Evolutionary conservation across 2,329 filamentous ascomycete genomes (phyloP), one percentile per base, ranked within the genome.

Genomic region (Dothideomycetes sp.): DNA sequence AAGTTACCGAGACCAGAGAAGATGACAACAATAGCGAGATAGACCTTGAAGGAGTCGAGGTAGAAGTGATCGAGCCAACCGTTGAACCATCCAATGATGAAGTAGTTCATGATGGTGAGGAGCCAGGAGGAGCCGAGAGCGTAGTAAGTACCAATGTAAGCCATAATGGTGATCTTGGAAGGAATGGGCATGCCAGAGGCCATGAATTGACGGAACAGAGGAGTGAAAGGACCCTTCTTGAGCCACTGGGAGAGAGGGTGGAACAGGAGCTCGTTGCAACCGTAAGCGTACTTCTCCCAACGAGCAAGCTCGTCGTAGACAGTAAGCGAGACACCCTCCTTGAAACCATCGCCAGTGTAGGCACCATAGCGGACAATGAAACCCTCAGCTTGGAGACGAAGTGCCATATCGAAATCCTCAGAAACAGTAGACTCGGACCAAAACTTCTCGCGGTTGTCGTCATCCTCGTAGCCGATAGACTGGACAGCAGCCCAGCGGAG

Each of bases 261-360:
- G 66, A 91, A 89, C 42, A 89, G 69, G 42, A 89, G 68, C 63
- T 88, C 84, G 57, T 83, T 84, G 62, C 84, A 88, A 29, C 84
- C 83, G 52, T 86, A 88, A 3, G 84, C 84, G 56, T 87, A 87
- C 61, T 89, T 89, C 55, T 89, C 84, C 84, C 84, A 89, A 42
- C 84, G 79, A 2, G 82, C 80, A 44, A 89, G 69, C 59, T 89
- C 84, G 59, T 89, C 84, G 55, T 89, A 87, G 8, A 89, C 82
- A 1, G 84, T 89, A 41, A 89, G 66, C 2, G 84, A 88, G 39
- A 89, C 84, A 47, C 84, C 84, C 57, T 89, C 84, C 56, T 86
- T 81, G 68, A 86, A 87, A 36, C 78, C 81, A n/a, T 81, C 76
- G 29, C 78, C 78, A 5, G 78, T 77, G 70, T 82, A 87, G 15